Evolutionary conservation across 2,329 filamentous ascomycete genomes (phyloP).

Genomic region (Ceratocystiopsis brevicomis): DNA sequence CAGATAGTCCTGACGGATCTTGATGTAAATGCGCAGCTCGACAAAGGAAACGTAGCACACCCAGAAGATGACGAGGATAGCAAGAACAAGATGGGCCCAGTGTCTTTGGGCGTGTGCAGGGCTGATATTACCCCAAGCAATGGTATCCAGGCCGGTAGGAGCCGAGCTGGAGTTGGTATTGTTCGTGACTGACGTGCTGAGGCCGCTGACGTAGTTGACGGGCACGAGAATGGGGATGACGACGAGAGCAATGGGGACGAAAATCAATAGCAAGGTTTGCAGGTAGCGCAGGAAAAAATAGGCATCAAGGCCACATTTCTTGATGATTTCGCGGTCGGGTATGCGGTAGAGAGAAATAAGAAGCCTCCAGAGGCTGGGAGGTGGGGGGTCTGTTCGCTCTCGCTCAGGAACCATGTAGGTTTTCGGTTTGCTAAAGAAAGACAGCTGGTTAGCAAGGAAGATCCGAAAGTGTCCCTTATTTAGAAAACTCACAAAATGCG

Average conservation of each 20-base stretch:
- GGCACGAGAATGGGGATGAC: conserved; percentile 75
- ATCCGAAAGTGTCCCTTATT: neutral
- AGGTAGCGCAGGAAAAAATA: conserved; percentile 93
- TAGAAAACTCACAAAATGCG: conserved; percentile 52
- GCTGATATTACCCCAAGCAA: conserved; percentile 77
- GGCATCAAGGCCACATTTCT: conserved; percentile 87
- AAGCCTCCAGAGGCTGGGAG: conserved; percentile 32
- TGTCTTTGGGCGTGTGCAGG: conserved; percentile 47
- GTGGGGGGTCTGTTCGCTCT: conserved; percentile 62
- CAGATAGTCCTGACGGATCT: conserved; percentile 81
- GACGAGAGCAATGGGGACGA: conserved; percentile 60
- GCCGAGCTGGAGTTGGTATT: conserved; percentile 18
- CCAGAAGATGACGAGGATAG: conserved; percentile 60
- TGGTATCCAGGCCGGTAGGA: conserved; percentile 51
- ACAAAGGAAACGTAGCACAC: conserved; percentile 75
- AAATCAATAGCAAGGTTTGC: conserved; percentile 65
- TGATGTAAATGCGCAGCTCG: conserved; percentile 74
- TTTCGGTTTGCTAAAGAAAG: conserved; percentile 45
- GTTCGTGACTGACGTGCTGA: conserved; percentile 31
- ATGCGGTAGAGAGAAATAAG: conserved; percentile 44
- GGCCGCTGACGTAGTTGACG: conserved; percentile 58
- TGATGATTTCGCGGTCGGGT: conserved; percentile 65
- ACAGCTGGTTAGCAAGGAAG: no score
- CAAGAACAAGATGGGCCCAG: conserved; percentile 70
- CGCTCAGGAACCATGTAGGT: conserved; percentile 74